Conservation (phyloP, 148 eudicot species). For the Persicaria maculosa region DNA sequence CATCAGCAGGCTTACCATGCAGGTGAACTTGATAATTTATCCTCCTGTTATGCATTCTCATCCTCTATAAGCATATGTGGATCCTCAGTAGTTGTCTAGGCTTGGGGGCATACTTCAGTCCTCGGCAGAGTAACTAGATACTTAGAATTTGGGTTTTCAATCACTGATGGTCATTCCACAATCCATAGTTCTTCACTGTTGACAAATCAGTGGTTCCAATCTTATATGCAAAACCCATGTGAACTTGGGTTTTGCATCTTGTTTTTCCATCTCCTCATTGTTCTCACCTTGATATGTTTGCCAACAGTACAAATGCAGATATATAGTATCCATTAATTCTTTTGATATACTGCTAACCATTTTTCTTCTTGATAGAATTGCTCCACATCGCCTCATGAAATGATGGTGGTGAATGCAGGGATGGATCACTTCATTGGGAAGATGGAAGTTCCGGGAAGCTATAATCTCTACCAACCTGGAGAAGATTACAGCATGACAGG, state of each 20-base stretch:
- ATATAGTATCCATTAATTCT: background rate
- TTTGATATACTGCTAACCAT: background rate
- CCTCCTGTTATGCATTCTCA: background rate
- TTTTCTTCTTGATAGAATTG: background rate
- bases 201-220: background rate
- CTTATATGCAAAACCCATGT: background rate
- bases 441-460: constrained; percentile 56
- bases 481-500: constrained; percentile 62
- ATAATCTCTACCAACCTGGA: constrained; percentile 34
- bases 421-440: constrained; percentile 58
- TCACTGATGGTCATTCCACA: too few relatives aligned
- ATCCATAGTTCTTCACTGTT: background rate
- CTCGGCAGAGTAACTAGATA: background rate
- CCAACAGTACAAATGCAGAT: background rate
- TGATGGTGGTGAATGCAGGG: constrained; percentile 32
- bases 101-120: background rate
- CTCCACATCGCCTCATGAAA: background rate
- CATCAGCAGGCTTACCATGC: background rate
- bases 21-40: background rate
- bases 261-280: background rate
- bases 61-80: background rate
- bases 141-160: background rate
- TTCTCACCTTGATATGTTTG: background rate
- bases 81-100: background rate
- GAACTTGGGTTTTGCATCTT: background rate